Conservation (phyloP, 495 filamentous ascomycete species). For the Penicillium salamii region DNA sequence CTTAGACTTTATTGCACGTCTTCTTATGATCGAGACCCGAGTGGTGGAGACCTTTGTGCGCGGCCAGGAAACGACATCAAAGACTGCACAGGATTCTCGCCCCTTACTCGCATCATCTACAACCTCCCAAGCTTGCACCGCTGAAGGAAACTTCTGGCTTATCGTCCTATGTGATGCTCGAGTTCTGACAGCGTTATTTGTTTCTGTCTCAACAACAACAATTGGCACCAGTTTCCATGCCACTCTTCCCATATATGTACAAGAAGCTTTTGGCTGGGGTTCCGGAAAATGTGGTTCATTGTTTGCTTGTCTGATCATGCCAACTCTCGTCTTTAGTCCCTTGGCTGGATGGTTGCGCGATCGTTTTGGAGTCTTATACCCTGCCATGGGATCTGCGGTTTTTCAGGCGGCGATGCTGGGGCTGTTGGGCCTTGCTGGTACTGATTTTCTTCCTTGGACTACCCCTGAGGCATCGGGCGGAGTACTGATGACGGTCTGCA, state of each 20-base stretch:
- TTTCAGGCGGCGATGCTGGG: not conserved
- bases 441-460: not conserved
- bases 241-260: constrained; percentile 4
- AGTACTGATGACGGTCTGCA: not conserved
- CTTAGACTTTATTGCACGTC: constrained; percentile 17
- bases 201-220: not conserved
- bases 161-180: not conserved
- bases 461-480: not conserved
- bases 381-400: not conserved
- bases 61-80: not conserved
- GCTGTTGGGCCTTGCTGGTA: not conserved
- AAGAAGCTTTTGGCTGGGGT: constrained; percentile 9
- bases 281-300: not conserved
- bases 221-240: constrained; percentile 5
- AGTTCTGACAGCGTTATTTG: not conserved
- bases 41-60: not conserved
- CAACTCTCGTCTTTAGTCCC: not conserved
- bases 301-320: not conserved
- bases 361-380: not conserved
- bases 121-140: not conserved
- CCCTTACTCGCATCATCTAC: not conserved
- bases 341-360: constrained; percentile 5
- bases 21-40: constrained; percentile 24
- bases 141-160: not conserved
- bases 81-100: not conserved